Evolutionary conservation across 2,329 filamentous ascomycete species (phyloP), one percentile per base, ranked within the genome.

Genomic region (Talaromyces sp.): DNA sequence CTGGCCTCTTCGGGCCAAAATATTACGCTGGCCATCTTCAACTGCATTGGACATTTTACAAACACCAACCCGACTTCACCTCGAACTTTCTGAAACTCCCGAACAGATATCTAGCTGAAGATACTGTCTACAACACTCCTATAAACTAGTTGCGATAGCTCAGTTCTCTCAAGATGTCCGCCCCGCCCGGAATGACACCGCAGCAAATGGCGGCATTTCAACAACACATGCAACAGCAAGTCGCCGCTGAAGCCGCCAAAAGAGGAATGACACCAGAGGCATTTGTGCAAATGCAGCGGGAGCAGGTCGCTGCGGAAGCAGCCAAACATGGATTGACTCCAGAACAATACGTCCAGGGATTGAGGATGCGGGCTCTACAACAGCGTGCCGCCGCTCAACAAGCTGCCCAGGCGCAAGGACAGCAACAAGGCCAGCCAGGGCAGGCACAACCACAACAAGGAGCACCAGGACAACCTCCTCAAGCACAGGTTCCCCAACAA

Each of bases 221-320:
- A 21, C 54, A 57, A 31, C 58, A 60, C 48, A 94, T 97, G 81
- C 89, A 95, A 73, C 84, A 86, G 66, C 88, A 94, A 74, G 78
- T 97, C 45, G 87, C 88, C 51, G 83, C 84, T 53, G 92, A 97
- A 75, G 93, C 93, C 51, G 81, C 89, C 68, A 91, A 89, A 76
- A 84, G 87, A 63, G 92, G 92, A 71, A 86, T 97, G 82, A 85
- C 88, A 6, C 87, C 94, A 0, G 90, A 88, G 45, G 81, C 96
- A 74, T 96, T 96, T 71, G 83, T 95, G 68, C 85, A 87, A 75
- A 73, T 77, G 66, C 77, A 79, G 65, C 73, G 76, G 31, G 75
- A 78, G 63, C 73, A 77, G 54, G 67, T 79, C 51, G 68, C 72
- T 45, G 69, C 73, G 22, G 77, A 79, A 58, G 77, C 77, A 19